phyloP scores from a whole-genome alignment of 805 yeast species.

The Barnettozyma siamensis region DNA sequence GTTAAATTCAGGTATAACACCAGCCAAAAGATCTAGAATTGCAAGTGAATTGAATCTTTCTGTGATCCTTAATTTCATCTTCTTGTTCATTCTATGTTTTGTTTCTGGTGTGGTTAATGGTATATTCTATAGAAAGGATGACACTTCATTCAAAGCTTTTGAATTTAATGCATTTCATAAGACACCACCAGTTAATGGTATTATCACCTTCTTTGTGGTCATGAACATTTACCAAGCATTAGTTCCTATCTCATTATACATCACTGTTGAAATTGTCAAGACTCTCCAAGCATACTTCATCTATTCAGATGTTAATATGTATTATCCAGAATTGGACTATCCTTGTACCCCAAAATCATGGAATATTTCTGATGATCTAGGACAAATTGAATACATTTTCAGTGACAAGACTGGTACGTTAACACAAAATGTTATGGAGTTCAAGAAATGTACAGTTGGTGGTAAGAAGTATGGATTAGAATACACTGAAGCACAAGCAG shows the following conservation, averaged over 20 bases:
- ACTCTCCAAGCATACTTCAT: conserved; percentile 79
- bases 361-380: conserved; percentile 81
- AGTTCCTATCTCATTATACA: conserved; percentile 78
- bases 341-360: conserved; percentile 83
- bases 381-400: conserved; percentile 78
- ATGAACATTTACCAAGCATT: conserved; percentile 71
- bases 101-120: conserved; percentile 71
- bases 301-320: conserved; percentile 67
- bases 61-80: conserved; percentile 57
- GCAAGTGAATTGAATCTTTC: conserved; percentile 66
- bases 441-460: conserved; percentile 70
- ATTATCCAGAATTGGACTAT: conserved; percentile 61
- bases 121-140: conserved; percentile 41
- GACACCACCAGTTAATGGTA: conserved; percentile 59
- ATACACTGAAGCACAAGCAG: conserved; percentile 77
- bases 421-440: conserved; percentile 82
- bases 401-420: conserved; percentile 82
- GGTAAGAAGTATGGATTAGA: conserved; percentile 73
- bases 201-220: conserved; percentile 68
- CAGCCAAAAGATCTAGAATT: conserved; percentile 71
- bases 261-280: conserved; percentile 75
- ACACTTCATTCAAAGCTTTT: conserved; percentile 50
- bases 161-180: conserved; percentile 67
- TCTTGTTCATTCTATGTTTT: conserved; percentile 61
- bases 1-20: conserved; percentile 75